phyloP scores from a whole-genome alignment of 2,329 filamentous ascomycete genomes.

The Diplodia seriata region DNA sequence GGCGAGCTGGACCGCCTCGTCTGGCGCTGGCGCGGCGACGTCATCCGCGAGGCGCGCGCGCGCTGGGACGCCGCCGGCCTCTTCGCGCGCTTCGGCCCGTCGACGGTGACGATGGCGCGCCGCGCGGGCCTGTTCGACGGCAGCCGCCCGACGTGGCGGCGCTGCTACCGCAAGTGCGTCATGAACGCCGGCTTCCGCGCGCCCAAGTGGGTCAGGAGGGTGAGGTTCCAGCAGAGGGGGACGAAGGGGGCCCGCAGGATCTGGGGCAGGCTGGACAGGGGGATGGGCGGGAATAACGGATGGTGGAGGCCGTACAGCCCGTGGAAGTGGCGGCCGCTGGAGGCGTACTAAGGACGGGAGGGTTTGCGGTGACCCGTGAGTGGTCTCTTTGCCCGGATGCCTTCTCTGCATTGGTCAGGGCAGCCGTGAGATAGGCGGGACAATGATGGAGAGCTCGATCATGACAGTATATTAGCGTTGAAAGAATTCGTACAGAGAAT shows the following conservation, averaged over 20 bases:
- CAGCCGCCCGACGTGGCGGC: not conserved
- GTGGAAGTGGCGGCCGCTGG: not conserved
- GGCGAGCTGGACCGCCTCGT: conserved; percentile 2
- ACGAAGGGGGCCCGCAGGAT: not conserved
- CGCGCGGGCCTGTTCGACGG: conserved; percentile 13
- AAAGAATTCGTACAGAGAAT: too few species aligned
- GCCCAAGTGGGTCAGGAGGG: not conserved
- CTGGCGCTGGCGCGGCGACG: conserved; percentile 20
- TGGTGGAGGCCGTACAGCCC: not conserved
- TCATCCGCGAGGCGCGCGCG: conserved; percentile 21
- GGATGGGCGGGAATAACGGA: not conserved
- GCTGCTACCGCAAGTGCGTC: not conserved
- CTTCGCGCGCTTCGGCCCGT: not conserved
- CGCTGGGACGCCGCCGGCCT: conserved; percentile 23
- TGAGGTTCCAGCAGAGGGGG: not conserved
- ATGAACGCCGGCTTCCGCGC: not conserved
- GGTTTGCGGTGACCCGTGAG: too few species aligned
- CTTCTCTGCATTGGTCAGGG: too few species aligned
- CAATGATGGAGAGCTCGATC: too few species aligned
- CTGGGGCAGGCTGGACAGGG: conserved; percentile 4
- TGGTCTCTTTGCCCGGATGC: too few species aligned
- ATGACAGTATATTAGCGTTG: too few species aligned
- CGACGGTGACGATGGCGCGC: conserved; percentile 8
- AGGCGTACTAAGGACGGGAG: not conserved
- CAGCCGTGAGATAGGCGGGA: too few species aligned